Evolutionary conservation across 768 basidiomycete genomes (phyloP).

Genomic region (Sistotremastrum suecicum): DNA sequence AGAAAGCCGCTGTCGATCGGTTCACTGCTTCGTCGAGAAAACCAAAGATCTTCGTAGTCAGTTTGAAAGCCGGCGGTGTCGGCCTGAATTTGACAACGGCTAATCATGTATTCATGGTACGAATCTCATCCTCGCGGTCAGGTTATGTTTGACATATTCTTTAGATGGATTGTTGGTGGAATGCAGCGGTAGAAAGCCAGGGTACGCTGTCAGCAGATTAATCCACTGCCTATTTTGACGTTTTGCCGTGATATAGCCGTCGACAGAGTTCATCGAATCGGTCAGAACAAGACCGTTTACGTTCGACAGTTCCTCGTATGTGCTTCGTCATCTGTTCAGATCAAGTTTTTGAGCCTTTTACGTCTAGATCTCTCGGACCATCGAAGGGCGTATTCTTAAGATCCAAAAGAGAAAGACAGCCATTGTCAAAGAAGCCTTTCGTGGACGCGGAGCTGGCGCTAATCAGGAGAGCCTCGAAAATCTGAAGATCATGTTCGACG

Average conservation of each 20-base stretch:
- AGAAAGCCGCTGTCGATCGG: slow-evolving; percentile 57
- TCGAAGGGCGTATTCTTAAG: slow-evolving; percentile 64
- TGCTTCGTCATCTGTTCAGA: background rate
- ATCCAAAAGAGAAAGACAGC: slow-evolving; percentile 83
- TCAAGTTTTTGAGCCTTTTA: background rate
- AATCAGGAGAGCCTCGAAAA: slow-evolving; percentile 71
- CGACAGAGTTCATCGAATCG: slow-evolving; percentile 76
- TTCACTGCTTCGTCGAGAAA: slow-evolving; percentile 59
- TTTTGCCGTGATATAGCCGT: slow-evolving; percentile 34
- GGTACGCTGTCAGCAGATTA: slow-evolving; percentile 22
- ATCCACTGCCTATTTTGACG: slow-evolving; percentile 2
- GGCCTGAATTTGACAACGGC: slow-evolving; percentile 76
- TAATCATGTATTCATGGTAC: slow-evolving; percentile 78
- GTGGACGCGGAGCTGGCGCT: slow-evolving; percentile 32
- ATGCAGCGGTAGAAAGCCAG: slow-evolving; percentile 71
- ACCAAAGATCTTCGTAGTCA: slow-evolving; percentile 66
- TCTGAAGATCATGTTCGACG: slow-evolving; percentile 66
- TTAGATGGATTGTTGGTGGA: slow-evolving; percentile 93
- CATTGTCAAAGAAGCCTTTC: slow-evolving; percentile 75
- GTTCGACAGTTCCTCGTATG: slow-evolving; percentile 77
- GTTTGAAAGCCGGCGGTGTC: slow-evolving; percentile 84
- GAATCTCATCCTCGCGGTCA: slow-evolving; percentile 9
- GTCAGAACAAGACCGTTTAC: slow-evolving; percentile 68
- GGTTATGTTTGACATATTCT: no score
- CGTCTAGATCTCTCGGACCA: slow-evolving; percentile 50